phyloP scores from a whole-genome alignment of 495 filamentous ascomycete genomes.

The Aspergillus panamensis region DNA sequence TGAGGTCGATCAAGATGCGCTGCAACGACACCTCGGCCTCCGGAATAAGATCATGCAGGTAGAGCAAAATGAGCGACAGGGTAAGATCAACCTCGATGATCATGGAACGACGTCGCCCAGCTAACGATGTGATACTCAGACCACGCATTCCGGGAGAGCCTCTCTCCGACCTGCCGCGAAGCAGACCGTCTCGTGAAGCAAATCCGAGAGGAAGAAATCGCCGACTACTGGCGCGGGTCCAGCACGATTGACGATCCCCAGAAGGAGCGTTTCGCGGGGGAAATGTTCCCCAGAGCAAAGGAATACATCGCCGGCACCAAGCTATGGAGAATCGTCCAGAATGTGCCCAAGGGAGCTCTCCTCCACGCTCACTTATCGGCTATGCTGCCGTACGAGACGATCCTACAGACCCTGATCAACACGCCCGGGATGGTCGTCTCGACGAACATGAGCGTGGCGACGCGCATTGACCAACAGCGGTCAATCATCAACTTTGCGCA shows the following conservation, averaged over 20 bases:
- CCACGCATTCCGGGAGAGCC: conserved; percentile 13
- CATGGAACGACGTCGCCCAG: not conserved
- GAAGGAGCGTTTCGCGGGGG: conserved; percentile 19
- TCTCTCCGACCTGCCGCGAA: conserved; percentile 11
- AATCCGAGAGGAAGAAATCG: conserved; percentile 23
- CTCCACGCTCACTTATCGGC: conserved; percentile 22
- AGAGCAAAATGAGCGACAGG: conserved; percentile 15
- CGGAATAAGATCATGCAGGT: not conserved
- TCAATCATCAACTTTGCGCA: conserved; percentile 18
- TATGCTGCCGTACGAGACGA: conserved; percentile 20
- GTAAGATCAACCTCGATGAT: not conserved
- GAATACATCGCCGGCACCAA: conserved; percentile 15
- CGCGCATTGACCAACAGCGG: conserved; percentile 3
- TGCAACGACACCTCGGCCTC: not conserved
- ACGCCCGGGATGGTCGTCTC: conserved; percentile 23
- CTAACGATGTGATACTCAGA: conserved; percentile 3
- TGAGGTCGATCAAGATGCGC: not conserved
- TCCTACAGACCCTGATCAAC: conserved; percentile 10
- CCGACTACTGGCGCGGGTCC: conserved; percentile 20
- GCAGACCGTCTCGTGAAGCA: conserved; percentile 17
- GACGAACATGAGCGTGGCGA: conserved; percentile 13
- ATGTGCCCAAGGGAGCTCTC: conserved; percentile 25
- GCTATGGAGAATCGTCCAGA: conserved; percentile 20
- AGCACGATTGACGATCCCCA: conserved; percentile 8
- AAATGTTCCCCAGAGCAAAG: conserved; percentile 19